Base-by-base conservation (phyloP, 2,329 filamentous ascomycete species). In the Verticillium nubilum region DNA sequence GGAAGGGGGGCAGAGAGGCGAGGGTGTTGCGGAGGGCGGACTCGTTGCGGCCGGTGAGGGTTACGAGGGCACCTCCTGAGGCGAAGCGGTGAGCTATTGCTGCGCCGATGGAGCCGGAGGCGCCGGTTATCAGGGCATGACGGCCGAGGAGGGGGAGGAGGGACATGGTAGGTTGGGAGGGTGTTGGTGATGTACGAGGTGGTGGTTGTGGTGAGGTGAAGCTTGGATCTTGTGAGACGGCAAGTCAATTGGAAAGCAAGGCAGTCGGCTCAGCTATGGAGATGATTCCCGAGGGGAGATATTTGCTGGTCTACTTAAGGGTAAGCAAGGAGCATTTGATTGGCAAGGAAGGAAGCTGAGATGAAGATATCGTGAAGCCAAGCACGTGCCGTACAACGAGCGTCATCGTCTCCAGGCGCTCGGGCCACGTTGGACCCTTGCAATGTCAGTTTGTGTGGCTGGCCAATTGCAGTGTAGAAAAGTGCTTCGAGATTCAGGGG, bases 61-160 rank as follows among this genome's bases (percentile, higher is more conserved):
- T 81, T 63, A 84, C 81, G 27, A 74, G 72, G 42, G 82, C 86
- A 31, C 87, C 88, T 60, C 86, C 80, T 57, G 70, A 68, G 23
- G 88, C 84, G 67, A 92, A 89, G n/a, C 82, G 78, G 37, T 76
- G 72, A 10, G 89, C 88, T 58, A 92, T 88, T 57, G 85, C 83
- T 50, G 80, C 77, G 52, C 90, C 90, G 65, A 92, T 91, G 58
- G 87, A 85, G 23, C 87, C 85, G 52, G 87, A 88, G 23, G 82
- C 89, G 54, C 90, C 90, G 2, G 89, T 89, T 57, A 92, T 78
- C 68, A 90, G 77, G 70, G 78, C 82, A 61, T 76, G 78, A 63
- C 81, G 81, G 59, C 80, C 79, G 50, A 70, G 67, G 62, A 73
- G 68, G 26, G 68, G 60, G 50, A 59, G 60, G 1, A 56, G 60